These are phyloP conservation scores for Lasiodiplodia hormozganensis DNA, from an alignment of 2,329 filamentous ascomycete species.

Conservation along the genomic window DNA sequence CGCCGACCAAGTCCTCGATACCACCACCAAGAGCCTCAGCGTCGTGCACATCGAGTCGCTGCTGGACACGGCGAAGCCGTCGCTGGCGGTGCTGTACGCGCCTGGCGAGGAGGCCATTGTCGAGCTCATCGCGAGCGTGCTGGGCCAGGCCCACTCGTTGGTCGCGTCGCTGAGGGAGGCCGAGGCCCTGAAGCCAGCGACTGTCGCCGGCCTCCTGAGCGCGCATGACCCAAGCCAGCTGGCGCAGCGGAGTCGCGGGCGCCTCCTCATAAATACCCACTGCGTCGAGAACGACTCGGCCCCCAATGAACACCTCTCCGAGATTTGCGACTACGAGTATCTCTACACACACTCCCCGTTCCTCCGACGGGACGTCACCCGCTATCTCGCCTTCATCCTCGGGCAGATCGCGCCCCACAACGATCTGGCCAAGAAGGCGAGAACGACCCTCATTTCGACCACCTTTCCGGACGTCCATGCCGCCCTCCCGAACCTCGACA, in stretches of 20 bases:
- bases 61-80: slow-evolving; percentile 41
- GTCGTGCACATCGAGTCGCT: slow-evolving; percentile 46
- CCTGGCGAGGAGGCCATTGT: slow-evolving; percentile 76
- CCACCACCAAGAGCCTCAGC: slow-evolving; percentile 40
- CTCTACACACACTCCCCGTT: slow-evolving; percentile 77
- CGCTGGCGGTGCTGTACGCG: slow-evolving; percentile 68
- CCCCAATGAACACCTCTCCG: slow-evolving; percentile 68
- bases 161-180: slow-evolving; percentile 63
- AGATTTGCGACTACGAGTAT: slow-evolving; percentile 83
- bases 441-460: slow-evolving; percentile 86
- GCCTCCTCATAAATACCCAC: slow-evolving; percentile 78
- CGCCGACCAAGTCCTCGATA: slow-evolving; percentile 42
- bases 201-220: slow-evolving; percentile 65
- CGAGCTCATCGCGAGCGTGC: slow-evolving; percentile 76
- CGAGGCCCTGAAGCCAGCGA: slow-evolving; percentile 62
- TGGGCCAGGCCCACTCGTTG: slow-evolving; percentile 74
- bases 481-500: slow-evolving; percentile 83
- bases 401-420: slow-evolving; percentile 82
- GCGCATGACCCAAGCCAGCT: slow-evolving; percentile 2
- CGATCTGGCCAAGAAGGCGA: slow-evolving; percentile 75
- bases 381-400: slow-evolving; percentile 79
- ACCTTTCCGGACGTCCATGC: slow-evolving; percentile 87
- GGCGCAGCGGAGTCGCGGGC: slow-evolving; percentile 50
- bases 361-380: slow-evolving; percentile 75
- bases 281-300: slow-evolving; percentile 68